Conservation (phyloP, 768 basidiomycete species). For the Neoboletus magnificus region DNA sequence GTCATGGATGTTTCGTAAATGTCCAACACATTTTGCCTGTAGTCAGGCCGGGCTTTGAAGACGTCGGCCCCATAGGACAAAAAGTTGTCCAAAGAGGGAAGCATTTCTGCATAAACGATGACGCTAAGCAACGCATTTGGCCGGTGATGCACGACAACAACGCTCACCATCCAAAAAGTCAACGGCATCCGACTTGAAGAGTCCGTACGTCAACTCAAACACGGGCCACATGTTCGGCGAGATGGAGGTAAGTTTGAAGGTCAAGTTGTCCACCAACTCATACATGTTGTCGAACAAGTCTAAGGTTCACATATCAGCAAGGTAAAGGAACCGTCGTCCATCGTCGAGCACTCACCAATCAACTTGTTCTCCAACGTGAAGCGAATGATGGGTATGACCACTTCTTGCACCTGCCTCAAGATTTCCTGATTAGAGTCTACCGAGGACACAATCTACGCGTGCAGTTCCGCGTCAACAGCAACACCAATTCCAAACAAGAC, state of each 20-base stretch:
- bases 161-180: constrained; percentile 81
- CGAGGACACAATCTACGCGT: constrained; percentile 66
- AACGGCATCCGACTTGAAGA: constrained; percentile 80
- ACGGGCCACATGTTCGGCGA: constrained; percentile 85
- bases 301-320: constrained; percentile 23
- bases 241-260: constrained; percentile 75
- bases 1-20: constrained; percentile 77
- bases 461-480: background rate
- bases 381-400: constrained; percentile 72
- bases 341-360: constrained; percentile 50
- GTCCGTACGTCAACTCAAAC: constrained; percentile 75
- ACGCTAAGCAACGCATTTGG: background rate
- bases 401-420: constrained; percentile 74
- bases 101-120: constrained; percentile 61
- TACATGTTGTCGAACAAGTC: constrained; percentile 88
- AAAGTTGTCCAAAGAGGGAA: constrained; percentile 85
- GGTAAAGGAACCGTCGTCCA: background rate
- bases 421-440: constrained; percentile 74
- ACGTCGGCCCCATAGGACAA: constrained; percentile 77
- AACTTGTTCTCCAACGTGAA: constrained; percentile 76
- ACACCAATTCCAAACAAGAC: background rate
- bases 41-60: constrained; percentile 69
- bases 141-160: background rate
- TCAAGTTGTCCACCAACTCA: constrained; percentile 79
- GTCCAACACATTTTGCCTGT: constrained; percentile 76